A percentile compares a stretch with the other conserved stretches of the same genome.
Evolutionary conservation across 1,284 basidiomycete species (phyloP).

Genomic region (Cutaneotrichosporon mucoides): DNA sequence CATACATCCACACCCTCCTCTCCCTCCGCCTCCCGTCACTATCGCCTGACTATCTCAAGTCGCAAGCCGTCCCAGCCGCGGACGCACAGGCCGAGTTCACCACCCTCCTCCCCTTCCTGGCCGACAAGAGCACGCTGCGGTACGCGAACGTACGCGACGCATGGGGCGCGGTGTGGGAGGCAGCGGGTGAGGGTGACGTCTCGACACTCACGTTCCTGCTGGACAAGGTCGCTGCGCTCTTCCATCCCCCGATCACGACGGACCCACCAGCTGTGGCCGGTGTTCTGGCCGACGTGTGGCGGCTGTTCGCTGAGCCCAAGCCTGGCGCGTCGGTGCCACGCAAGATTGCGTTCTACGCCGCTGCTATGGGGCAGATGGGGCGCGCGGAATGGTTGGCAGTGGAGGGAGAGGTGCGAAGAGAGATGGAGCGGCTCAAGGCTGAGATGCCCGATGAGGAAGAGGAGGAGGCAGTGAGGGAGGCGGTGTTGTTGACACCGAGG

Average conservation of each 20-base stretch:
- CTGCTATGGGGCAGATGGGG: constrained; percentile 24
- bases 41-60: constrained; percentile 7
- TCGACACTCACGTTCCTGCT: constrained; percentile 26
- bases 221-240: constrained; percentile 15
- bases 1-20: constrained; percentile 40
- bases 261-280: constrained; percentile 23
- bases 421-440: constrained; percentile 21
- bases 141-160: constrained; percentile 30
- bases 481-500: neutral
- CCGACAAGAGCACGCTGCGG: constrained; percentile 35
- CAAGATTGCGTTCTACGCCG: constrained; percentile 43
- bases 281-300: constrained; percentile 34
- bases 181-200: constrained; percentile 13
- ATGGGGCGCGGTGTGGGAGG: constrained; percentile 40
- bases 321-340: constrained; percentile 16
- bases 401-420: constrained; percentile 26
- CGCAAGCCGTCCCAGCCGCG: neutral
- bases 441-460: neutral
- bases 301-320: constrained; percentile 19
- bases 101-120: constrained; percentile 36
- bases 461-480: neutral
- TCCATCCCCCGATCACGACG: constrained; percentile 36
- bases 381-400: constrained; percentile 36
- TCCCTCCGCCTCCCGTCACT: constrained; percentile 39
- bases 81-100: constrained; percentile 28